Conservation (phyloP, 768 basidiomycete genomes). For the Polyporus arcularius region DNA sequence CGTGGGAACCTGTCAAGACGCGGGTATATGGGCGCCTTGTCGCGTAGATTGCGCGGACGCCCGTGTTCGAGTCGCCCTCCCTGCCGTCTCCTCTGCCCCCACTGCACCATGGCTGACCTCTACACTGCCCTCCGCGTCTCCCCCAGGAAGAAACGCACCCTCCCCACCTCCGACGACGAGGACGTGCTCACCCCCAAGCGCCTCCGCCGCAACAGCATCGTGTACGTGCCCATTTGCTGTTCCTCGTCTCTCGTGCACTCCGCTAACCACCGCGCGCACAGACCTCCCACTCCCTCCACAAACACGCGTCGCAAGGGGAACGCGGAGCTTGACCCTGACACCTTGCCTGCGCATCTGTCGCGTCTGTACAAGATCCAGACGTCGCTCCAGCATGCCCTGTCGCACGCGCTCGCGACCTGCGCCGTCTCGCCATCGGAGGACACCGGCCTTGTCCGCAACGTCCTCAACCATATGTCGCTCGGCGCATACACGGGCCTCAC, state of each 20-base stretch:
- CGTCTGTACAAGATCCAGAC: conserved; percentile 67
- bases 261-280: conserved; percentile 23
- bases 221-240: conserved; percentile 1
- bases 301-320: conserved; percentile 34
- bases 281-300: conserved; percentile 60
- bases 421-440: conserved; percentile 77
- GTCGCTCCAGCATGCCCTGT: conserved; percentile 78
- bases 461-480: conserved; percentile 75
- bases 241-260: conserved; percentile 1
- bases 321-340: conserved; percentile 22
- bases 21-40: conserved; percentile 7
- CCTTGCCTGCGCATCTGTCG: conserved; percentile 57
- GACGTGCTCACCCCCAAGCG: conserved; percentile 67
- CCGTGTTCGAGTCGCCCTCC: conserved; percentile 20
- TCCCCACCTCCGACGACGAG: conserved; percentile 52
- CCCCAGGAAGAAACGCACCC: conserved; percentile 67
- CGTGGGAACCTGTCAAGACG: conserved; percentile 10
- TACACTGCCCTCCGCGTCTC: conserved; percentile 66
- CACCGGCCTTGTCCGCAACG: conserved; percentile 74
- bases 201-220: conserved; percentile 41
- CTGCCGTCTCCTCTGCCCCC: conserved; percentile 21
- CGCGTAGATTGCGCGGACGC: conserved; percentile 4
- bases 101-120: conserved; percentile 53
- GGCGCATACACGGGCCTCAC: conserved; percentile 67
- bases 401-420: conserved; percentile 82